A percentile compares a stretch with the other conserved stretches of the same genome.
phyloP scores from a whole-genome alignment of 495 filamentous ascomycete genomes.

The Penicillium daleae region DNA sequence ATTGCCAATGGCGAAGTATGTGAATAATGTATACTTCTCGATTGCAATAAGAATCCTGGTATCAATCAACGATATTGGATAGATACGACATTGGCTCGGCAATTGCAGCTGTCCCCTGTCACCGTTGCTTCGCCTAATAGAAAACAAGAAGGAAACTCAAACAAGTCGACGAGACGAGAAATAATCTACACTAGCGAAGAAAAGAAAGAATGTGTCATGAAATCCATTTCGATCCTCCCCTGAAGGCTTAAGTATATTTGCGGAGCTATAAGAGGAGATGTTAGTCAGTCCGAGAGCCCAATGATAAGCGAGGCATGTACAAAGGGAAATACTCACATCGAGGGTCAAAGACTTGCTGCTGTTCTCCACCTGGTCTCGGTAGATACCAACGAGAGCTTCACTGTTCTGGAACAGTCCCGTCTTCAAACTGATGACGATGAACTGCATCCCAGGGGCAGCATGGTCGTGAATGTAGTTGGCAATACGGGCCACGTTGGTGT shows the following conservation, averaged over 20 bases:
- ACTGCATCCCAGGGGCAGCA: conserved; percentile 96
- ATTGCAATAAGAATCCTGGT: conserved; percentile 14
- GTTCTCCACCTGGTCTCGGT: conserved; percentile 90
- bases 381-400: conserved; percentile 92
- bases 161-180: conserved; percentile 6
- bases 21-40: background rate
- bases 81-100: conserved; percentile 6
- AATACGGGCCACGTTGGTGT: conserved; percentile 93
- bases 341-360: conserved; percentile 85
- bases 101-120: background rate
- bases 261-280: conserved; percentile 38
- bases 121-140: background rate
- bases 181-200: conserved; percentile 36
- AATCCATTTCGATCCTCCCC: conserved; percentile 14
- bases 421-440: conserved; percentile 96
- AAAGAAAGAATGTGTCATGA: conserved; percentile 25
- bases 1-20: background rate
- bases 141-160: conserved; percentile 15
- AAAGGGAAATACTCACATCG: conserved; percentile 71
- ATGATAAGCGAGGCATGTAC: background rate
- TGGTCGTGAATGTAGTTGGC: conserved; percentile 93
- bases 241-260: conserved; percentile 47
- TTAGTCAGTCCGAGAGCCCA: conserved; percentile 1
- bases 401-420: conserved; percentile 90
- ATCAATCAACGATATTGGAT: conserved; percentile 24